Evolutionary conservation across 2,329 filamentous ascomycete genomes (phyloP).

Genomic region (Aureobasidium uvarum): DNA sequence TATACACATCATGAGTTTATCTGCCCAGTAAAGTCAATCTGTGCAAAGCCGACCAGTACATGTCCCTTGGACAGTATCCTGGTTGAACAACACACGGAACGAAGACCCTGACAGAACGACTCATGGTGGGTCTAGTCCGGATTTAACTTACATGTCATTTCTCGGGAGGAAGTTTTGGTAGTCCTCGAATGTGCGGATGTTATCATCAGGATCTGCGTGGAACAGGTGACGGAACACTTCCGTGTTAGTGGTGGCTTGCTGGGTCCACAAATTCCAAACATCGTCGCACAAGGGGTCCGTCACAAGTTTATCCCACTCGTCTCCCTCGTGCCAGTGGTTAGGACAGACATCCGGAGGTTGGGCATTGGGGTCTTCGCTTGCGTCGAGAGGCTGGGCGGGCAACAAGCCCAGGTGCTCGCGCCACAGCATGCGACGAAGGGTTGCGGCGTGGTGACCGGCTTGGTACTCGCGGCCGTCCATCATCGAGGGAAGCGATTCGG

Average conservation of each 20-base stretch:
- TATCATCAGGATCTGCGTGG: constrained; percentile 84
- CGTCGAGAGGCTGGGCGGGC: constrained; percentile 66
- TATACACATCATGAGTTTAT: background rate
- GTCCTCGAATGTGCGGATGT: constrained; percentile 84
- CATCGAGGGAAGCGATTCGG: constrained; percentile 62
- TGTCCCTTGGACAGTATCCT: background rate
- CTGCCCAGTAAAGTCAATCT: background rate
- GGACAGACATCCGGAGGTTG: constrained; percentile 66
- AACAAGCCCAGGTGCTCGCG: constrained; percentile 86
- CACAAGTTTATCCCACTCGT: constrained; percentile 59
- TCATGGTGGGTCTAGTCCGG: background rate
- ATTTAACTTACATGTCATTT: constrained; percentile 29
- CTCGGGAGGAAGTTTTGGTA: constrained; percentile 76
- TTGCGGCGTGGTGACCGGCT: constrained; percentile 78
- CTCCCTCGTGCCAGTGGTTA: constrained; percentile 73
- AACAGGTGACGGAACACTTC: constrained; percentile 75
- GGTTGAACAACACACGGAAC: background rate
- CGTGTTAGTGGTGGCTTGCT: constrained; percentile 68
- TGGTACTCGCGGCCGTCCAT: constrained; percentile 79
- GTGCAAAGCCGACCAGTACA: background rate
- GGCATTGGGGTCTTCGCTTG: constrained; percentile 69
- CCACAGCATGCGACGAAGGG: constrained; percentile 79
- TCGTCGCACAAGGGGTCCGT: constrained; percentile 59
- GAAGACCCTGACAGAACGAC: background rate
- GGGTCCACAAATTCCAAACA: constrained; percentile 65